A percentile compares a stretch with the other conserved stretches of the same genome.
These are phyloP conservation scores for Macrolepiota dolichaula DNA, from an alignment of 768 basidiomycete genomes.

Conservation along the genomic window DNA sequence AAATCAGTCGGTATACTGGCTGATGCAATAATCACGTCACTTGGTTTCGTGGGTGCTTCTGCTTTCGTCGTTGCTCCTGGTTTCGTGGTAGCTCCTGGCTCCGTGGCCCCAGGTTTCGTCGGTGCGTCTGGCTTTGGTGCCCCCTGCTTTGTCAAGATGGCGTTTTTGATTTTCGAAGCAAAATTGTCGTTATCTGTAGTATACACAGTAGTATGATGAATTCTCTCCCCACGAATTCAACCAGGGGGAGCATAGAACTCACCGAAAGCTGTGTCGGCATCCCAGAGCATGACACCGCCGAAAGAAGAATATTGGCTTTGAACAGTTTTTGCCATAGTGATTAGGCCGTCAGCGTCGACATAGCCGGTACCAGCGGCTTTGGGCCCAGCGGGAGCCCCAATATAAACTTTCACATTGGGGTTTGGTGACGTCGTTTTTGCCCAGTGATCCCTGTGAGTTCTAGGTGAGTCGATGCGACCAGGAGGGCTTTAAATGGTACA, in stretches of 20 bases:
- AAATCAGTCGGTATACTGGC: conserved; percentile 14
- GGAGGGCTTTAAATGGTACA: neutral
- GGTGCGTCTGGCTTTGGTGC: conserved; percentile 7
- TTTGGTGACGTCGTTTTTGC: conserved; percentile 58
- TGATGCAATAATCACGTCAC: conserved; percentile 8
- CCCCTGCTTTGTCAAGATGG: conserved; percentile 28
- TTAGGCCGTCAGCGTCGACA: conserved; percentile 41
- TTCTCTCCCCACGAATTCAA: neutral
- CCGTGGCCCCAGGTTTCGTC: neutral
- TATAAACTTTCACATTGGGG: conserved; percentile 53
- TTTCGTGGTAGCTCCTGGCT: conserved; percentile 11
- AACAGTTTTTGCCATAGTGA: conserved; percentile 37
- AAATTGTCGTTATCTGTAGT: conserved; percentile 53
- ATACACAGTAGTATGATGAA: neutral
- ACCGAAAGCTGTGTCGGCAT: conserved; percentile 38
- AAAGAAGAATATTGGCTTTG: conserved; percentile 55
- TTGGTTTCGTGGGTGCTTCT: neutral
- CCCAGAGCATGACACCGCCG: conserved; percentile 54
- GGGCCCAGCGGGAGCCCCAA: conserved; percentile 54
- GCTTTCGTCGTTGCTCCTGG: neutral
- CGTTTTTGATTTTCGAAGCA: conserved; percentile 58
- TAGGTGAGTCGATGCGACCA: neutral
- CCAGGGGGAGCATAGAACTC: conserved; percentile 18
- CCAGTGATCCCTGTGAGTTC: conserved; percentile 48
- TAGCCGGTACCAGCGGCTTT: conserved; percentile 53